Evolutionary conservation across 1,284 basidiomycete species (phyloP), one percentile per base, ranked within the genome.

Genomic region (Phellinidium pouzarii): DNA sequence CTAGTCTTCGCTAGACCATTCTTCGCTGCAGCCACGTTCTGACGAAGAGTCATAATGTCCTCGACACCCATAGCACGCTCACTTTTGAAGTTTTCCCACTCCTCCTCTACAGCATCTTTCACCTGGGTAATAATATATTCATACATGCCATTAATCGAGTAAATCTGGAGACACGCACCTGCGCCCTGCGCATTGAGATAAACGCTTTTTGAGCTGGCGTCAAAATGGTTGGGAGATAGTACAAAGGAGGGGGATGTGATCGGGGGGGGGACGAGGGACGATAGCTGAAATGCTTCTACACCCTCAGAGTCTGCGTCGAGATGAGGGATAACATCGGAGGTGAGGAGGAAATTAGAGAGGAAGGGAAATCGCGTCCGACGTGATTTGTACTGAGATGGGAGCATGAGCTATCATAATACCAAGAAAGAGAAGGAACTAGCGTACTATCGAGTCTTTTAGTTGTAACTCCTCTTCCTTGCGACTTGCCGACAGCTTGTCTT

Each of bases 401-500:
- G 48, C 5, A 22, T 49, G 19, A 56, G 52, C 3, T 1, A 44
- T 17, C 7, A 37, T 19, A 42, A 19, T 1, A 12, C 27, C 9
- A 11, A 14, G 14, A 12, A n/a, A 25, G 5, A 47, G 29, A 17
- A 43, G 9, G 17, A 27, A 22, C 12, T 17, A 19, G 76, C 86
- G 57, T 63, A 87, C 86, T 59, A 89, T 79, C 2, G 84, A 87
- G 61, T 88, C 84, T 65, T 81, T 84, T 44, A 89, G 73, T 62
- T 85, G 83, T 44, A 88, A 64, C 6, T 90, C 87, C 64, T 89
- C 86, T 66, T 89, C 87, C 65, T 80, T 87, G 57, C 85, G 72
- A 66, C 80, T 87, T 44, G 87, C 84, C 36, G 62, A 59, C 40
- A 78, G 79, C 68, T 87, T 86, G 69, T 87, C 84, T 66, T 84